Evolutionary conservation across 192 early-diverging fungal genomes (phyloP), one percentile per base, ranked within the genome.

Genomic region (Rhizophagus clarus): DNA sequence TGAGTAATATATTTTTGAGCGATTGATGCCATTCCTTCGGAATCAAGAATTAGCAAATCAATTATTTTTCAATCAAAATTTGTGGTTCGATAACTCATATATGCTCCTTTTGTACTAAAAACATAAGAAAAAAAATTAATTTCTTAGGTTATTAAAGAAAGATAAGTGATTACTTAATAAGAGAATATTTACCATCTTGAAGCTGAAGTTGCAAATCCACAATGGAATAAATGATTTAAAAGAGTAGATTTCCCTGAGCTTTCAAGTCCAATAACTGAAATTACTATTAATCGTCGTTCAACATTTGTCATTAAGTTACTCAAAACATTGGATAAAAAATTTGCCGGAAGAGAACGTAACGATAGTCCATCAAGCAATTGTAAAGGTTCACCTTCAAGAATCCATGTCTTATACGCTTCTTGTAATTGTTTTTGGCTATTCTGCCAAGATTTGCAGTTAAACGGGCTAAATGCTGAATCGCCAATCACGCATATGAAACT

Each of bases 321-420:
- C 1, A 71, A 37, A 2, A 40, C 34, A 31, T 71, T 6, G 1
- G 69, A 71, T n/a, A 71, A 71, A 42, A 71, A 71, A 1, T 31
- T n/a, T 37, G 40, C 15, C 14, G 28, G 17, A n/a, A 71, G 69
- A 10, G 69, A 15, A 12, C 34, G 32, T 31, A 71, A 37, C 3
- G 69, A 71, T 45, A 71, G n/a, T 4, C 69, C 69, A 71, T 71
- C 69, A 14, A 71, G 37, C 4, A 71, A 29, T n/a, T 71, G 69
- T 22, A 71, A 29, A 6, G 69, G 22, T 40, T 71, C 69, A 4
- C 69, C 69, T 40, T 71, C 69, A 10, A 40, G 24, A 20, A 71
- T 40, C 69, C 69, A 71, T 20, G 69, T 71, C 24, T 20, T 31
- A 40, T 40, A 71, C 2, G 69, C 69, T 3, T 24, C 20, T 20